Conservation (phyloP, 371 early-diverging fungal genomes). For the Mortierella sp. region DNA sequence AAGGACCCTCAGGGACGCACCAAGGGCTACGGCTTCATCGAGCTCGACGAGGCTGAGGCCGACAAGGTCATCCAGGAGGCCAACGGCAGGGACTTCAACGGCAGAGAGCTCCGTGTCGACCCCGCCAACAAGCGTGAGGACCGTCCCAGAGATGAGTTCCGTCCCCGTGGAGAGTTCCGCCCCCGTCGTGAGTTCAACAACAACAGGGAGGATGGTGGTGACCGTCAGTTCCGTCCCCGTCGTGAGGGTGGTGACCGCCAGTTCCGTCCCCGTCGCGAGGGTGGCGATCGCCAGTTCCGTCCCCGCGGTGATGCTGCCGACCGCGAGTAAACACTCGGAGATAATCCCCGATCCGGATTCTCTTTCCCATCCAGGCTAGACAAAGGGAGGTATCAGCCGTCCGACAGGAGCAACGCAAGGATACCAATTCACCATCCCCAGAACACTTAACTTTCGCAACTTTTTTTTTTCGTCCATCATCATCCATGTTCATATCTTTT, state of each 20-base stretch:
- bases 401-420: neutral
- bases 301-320: conserved; percentile 20
- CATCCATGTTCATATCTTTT: neutral
- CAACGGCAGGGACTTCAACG: conserved; percentile 73
- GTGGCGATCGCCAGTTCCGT: conserved; percentile 17
- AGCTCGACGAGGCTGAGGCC: conserved; percentile 66
- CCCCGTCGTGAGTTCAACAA: conserved; percentile 28
- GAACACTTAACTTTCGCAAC: neutral
- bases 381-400: neutral
- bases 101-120: conserved; percentile 70
- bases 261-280: conserved; percentile 24
- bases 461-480: neutral
- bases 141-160: conserved; percentile 21
- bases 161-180: conserved; percentile 19
- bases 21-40: conserved; percentile 85
- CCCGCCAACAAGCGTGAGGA: conserved; percentile 25
- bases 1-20: conserved; percentile 71
- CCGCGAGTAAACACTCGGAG: conserved; percentile 26
- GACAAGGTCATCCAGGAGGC: conserved; percentile 66
- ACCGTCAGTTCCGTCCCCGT: conserved; percentile 31
- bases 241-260: conserved; percentile 24
- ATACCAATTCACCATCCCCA: neutral
- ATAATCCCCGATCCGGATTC: neutral
- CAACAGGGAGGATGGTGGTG: conserved; percentile 21
- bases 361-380: neutral